Conservation (phyloP, 2,329 filamentous ascomycete genomes). For the Dactylonectria macrodidyma region DNA sequence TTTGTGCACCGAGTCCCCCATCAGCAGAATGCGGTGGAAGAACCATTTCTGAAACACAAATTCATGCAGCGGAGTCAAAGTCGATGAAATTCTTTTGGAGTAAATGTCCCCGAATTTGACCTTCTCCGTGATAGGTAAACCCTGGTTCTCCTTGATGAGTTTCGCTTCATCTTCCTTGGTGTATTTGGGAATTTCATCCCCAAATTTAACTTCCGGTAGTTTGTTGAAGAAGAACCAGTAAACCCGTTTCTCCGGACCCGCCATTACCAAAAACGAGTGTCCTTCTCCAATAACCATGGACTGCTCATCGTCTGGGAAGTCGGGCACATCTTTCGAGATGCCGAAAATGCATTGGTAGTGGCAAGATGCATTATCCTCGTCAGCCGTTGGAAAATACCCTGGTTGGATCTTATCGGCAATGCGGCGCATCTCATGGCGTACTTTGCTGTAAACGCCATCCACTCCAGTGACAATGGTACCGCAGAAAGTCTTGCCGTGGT, state of each 20-base stretch:
- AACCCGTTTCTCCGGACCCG: slow-evolving; percentile 58
- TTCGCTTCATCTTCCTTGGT: background rate
- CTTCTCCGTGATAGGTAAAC: slow-evolving; percentile 53
- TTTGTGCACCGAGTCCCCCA: slow-evolving; percentile 61
- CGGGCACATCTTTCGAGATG: too few species aligned
- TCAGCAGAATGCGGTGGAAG: slow-evolving; percentile 54
- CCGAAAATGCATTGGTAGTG: slow-evolving; percentile 31
- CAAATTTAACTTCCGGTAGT: slow-evolving; percentile 9
- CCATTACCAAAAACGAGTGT: background rate
- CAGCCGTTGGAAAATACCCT: background rate
- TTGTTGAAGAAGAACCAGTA: slow-evolving; percentile 32
- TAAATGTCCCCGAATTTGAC: background rate
- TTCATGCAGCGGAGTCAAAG: background rate
- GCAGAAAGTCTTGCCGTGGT: slow-evolving; percentile 47
- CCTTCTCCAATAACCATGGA: background rate
- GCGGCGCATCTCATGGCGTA: slow-evolving; percentile 47
- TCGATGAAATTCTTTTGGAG: background rate
- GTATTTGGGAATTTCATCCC: slow-evolving; percentile 16
- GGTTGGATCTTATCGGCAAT: background rate
- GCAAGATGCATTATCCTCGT: background rate
- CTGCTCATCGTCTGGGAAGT: too few species aligned
- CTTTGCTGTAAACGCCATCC: slow-evolving; percentile 57
- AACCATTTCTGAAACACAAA: slow-evolving; percentile 56
- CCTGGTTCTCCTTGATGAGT: slow-evolving; percentile 39
- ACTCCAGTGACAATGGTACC: slow-evolving; percentile 55